A percentile compares a stretch with the other conserved stretches of the same genome.
phyloP scores from a whole-genome alignment of 176 grass and related monocot genomes.

The Echinochloa phyllopogon region DNA sequence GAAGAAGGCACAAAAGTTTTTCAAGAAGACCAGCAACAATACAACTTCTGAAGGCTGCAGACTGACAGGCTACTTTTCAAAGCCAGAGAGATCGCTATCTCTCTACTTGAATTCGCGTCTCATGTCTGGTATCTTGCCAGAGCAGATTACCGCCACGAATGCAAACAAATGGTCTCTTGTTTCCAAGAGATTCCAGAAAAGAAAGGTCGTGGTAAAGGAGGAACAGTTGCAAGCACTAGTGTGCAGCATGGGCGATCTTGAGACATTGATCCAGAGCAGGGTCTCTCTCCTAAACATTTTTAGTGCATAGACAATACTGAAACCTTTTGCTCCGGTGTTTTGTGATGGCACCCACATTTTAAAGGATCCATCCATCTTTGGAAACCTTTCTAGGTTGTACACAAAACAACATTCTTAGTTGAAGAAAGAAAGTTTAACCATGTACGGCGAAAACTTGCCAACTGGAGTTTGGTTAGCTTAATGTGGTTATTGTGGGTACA shows the following conservation, averaged over 20 bases:
- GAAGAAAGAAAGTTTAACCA: neutral
- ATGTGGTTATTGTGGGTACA: neutral
- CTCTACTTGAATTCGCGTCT: constrained; percentile 30
- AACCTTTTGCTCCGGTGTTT: too few relatives aligned
- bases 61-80: constrained; percentile 26
- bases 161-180: constrained; percentile 51
- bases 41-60: neutral
- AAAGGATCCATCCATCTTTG: neutral
- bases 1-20: constrained; percentile 19
- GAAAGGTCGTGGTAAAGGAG: constrained; percentile 31
- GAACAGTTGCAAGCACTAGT: constrained; percentile 45
- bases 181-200: constrained; percentile 47
- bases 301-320: neutral
- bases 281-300: constrained; percentile 56
- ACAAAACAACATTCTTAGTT: neutral
- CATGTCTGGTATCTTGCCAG: constrained; percentile 7
- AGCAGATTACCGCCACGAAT: neutral
- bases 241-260: constrained; percentile 34
- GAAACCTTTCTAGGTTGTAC: neutral
- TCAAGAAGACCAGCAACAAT: too few relatives aligned
- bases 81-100: constrained; percentile 28
- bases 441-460: neutral
- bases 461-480: neutral
- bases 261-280: constrained; percentile 47
- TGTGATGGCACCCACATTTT: neutral